Base-by-base conservation (phyloP, 805 yeast genomes). In the Candida incommunis region DNA sequence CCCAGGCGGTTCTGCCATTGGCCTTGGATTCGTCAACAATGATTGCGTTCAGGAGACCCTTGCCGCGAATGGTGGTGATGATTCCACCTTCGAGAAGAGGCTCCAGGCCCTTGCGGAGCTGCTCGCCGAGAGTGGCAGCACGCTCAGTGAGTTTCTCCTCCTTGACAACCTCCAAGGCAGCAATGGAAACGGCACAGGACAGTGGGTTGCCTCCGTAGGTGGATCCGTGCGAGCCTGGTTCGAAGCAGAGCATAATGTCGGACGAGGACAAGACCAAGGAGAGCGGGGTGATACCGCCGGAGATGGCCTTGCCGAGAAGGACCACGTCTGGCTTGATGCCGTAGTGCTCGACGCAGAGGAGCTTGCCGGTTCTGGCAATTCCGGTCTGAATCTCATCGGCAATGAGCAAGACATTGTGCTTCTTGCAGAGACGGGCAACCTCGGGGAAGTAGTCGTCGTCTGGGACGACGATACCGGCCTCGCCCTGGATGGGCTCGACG, bases 381-480 rank as follows among this genome's bases (percentile, higher is more conserved):
- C 97, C 97, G 22, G 97, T 88, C 69, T 90, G 97, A 61, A 90
- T 86, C 71, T 90, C 97, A 63, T 90, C 97, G 60, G 95, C 86
- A 65, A 90, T 88, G 57, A 90, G 75, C 61, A 90, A 70, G 26
- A 85, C 88, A 57, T 90, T 87, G 72, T 88, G 71, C 65, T 86
- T 67, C 56, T 76, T 76, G 69, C 96, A 86, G 50, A 86, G 70
- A 45, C 66, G 78, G 53, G 75, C 75, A 25, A 88, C 95, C 55
- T 71, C 68, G 44, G 78, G 65, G 53, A 90, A 73, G 68, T 88
- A 90, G 56, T 76, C 94, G 43, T 62, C 67, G 52, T 92, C 92
- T 45, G 97, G 96, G 22, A 88, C 96, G 23, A 88, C 90, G 53
- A 90, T 90, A 54, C 97, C 97, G 26, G 97, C 97, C 64, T 90